A percentile compares a stretch with the other conserved stretches of the same genome.
Evolutionary conservation across 2,329 filamentous ascomycete species (phyloP).

Genomic region (Trichoderma cornu-damae): DNA sequence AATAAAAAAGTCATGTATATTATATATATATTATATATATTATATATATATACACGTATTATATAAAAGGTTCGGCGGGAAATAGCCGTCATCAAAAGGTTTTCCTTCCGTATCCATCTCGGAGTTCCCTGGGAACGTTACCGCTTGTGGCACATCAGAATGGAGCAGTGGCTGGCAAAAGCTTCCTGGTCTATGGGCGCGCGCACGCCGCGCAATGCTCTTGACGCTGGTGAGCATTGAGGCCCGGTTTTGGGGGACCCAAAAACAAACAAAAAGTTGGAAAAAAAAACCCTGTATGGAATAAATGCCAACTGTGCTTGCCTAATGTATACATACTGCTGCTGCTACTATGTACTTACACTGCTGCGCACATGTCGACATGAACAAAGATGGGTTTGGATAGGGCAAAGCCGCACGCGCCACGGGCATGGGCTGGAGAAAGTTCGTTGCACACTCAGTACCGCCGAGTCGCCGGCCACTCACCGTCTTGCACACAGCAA

Average conservation of each 20-base stretch:
- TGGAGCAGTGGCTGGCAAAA: conserved; percentile 10
- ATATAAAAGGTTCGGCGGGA: not conserved
- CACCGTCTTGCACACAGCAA: not conserved
- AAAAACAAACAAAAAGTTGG: not conserved
- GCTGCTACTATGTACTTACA: too few relatives aligned
- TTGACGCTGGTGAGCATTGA: too few relatives aligned
- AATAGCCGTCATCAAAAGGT: not conserved
- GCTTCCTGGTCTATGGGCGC: conserved; percentile 1
- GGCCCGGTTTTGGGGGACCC: conserved; percentile 2
- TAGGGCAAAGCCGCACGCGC: not conserved
- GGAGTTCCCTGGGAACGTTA: conserved; percentile 1
- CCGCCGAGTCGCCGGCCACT: not conserved
- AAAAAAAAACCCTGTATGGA: not conserved
- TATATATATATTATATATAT: too few relatives aligned
- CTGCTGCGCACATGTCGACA: conserved; percentile 1
- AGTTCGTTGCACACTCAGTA: not conserved
- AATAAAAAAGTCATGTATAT: too few relatives aligned
- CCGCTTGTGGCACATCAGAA: not conserved
- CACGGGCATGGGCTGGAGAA: not conserved
- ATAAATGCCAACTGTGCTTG: too few relatives aligned
- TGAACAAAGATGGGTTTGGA: not conserved
- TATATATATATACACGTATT: too few relatives aligned
- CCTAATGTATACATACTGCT: too few relatives aligned
- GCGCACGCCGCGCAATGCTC: too few relatives aligned
- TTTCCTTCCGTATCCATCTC: not conserved